Base-by-base conservation (phyloP, 257 asterid species). In the Petunia axillaris region DNA sequence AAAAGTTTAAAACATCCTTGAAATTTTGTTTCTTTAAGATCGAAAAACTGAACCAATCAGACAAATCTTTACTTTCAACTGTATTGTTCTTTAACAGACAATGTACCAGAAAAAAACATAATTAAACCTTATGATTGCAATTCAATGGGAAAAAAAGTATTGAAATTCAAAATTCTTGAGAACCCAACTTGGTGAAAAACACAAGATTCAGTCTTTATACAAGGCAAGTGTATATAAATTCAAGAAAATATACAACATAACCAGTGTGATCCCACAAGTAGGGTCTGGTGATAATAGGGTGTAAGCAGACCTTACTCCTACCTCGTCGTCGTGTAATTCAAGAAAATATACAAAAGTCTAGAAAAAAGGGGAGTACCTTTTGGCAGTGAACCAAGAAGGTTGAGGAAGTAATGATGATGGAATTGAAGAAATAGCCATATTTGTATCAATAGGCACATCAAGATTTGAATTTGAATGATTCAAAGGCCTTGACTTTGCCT, bases 351-450 rank as follows among this genome's bases (percentile, higher is more conserved):
- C 25, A 25, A 25, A 79, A 54, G 4, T n/a, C n/a, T n/a, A 63
- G n/a, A 50, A 8, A 67, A 14, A 7, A 62, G 37, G 64, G 75
- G 2, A 46, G 68, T 57, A 84, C 91, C 91, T 84, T 78, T 78
- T 81, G 4, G 91, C 88, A 53, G 91, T 88, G 70, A 85, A 88
- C 91, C 91, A 88, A 44, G 89, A 85, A 50, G 89, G 87, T 16
- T 82, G 75, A 14, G 87, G 54, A 70, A 85, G 80, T 5, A 83
- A 75, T 37, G 81, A 55, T 4, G 86, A 15, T 43, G 88, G 10
- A 80, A 73, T 76, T 25, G 81, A 76, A 75, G 84, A 3, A 43
- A 3, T 14, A 15, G 65, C 75, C 78, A 73, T 70, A 1, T 57
- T 55, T n/a, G 75, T 5, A 35, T 48, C 58, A 25, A 7, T 48